A percentile compares a stretch with the other conserved stretches of the same genome.
These are phyloP conservation scores for Decorospora gaudefroyi DNA, from an alignment of 2,329 filamentous ascomycete genomes.

Conservation along the genomic window DNA sequence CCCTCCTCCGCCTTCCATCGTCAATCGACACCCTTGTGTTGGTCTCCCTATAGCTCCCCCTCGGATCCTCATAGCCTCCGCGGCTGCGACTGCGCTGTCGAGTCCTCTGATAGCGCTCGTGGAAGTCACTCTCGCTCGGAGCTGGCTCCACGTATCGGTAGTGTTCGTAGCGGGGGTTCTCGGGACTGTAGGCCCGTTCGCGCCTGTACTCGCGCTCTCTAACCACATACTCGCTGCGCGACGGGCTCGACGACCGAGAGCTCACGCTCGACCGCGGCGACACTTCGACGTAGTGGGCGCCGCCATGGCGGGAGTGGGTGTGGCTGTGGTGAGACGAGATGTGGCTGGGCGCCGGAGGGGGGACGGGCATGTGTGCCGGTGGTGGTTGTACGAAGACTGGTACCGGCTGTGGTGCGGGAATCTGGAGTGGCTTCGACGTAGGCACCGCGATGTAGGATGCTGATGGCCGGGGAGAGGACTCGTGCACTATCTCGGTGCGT, in stretches of 20 bases:
- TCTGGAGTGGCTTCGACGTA: conserved; percentile 37
- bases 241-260: conserved; percentile 38
- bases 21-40: conserved; percentile 40
- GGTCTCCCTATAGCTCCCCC: conserved; percentile 38
- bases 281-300: conserved; percentile 53
- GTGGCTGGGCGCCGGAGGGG: conserved; percentile 34
- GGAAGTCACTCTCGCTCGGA: conserved; percentile 38
- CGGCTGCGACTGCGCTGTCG: conserved; percentile 39
- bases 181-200: conserved; percentile 46
- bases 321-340: conserved; percentile 20
- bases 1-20: conserved; percentile 28
- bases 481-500: conserved; percentile 40
- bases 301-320: conserved; percentile 18
- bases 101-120: conserved; percentile 33
- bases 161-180: conserved; percentile 50
- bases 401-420: conserved; percentile 50
- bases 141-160: conserved; percentile 54
- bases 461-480: conserved; percentile 35
- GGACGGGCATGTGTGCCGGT: conserved; percentile 36
- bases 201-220: conserved; percentile 52
- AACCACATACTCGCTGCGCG: conserved; percentile 49
- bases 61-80: conserved; percentile 35
- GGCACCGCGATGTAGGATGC: conserved; percentile 42
- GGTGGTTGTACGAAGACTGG: conserved; percentile 48
- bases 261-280: conserved; percentile 44